Evolutionary conservation across 2,329 filamentous ascomycete species (phyloP), one percentile per base, ranked within the genome.

Genomic region (Aspergillus udagawae): DNA sequence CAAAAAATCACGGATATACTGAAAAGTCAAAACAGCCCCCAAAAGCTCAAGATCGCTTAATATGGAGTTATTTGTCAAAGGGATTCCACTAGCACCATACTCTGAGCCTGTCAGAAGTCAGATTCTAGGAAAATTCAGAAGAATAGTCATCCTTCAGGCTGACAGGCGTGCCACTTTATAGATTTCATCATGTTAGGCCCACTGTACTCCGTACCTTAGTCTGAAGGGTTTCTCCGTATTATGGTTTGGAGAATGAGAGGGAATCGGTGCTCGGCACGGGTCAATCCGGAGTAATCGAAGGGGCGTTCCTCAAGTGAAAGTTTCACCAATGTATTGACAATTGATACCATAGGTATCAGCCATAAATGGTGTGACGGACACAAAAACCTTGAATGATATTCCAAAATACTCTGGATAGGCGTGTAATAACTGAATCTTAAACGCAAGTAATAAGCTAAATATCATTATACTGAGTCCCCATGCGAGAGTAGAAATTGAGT

Each of bases 41-140:
- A 38, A 38, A 38, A 38, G 5, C 32, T 38, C 32, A 38, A 38
- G 32, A 17, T 42, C 14, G 20, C 28, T 29, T n/a, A 9, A 52
- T 47, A 49, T 55, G 29, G 49, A 52, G 53, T 35, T 35, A 52
- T 49, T 52, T 52, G n/a, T 38, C 42, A 42, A 56, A 17, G 14
- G 14, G 6, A 38, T 38, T 17, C 32, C 32, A 17, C 32, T 38
- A 38, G 32, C 32, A 17, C 32, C 14, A 38, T 38, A 3, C 6
- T 38, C n/a, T 38, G 32, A 38, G 32, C 44, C 44, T 47, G 44
- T 47, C 44, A 14, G 23, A 25, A 47, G 20, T 14, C 44, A 47
- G 44, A 25, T 25, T 23, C 21, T 14, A 25, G 23, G 23, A 27
- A 47, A 23, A 27, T 6, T 6, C 21, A 27, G 10, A 6, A 23